These are phyloP conservation scores for Hyaloscypha finlandica DNA, from an alignment of 495 filamentous ascomycete genomes.

Conservation along the genomic window DNA sequence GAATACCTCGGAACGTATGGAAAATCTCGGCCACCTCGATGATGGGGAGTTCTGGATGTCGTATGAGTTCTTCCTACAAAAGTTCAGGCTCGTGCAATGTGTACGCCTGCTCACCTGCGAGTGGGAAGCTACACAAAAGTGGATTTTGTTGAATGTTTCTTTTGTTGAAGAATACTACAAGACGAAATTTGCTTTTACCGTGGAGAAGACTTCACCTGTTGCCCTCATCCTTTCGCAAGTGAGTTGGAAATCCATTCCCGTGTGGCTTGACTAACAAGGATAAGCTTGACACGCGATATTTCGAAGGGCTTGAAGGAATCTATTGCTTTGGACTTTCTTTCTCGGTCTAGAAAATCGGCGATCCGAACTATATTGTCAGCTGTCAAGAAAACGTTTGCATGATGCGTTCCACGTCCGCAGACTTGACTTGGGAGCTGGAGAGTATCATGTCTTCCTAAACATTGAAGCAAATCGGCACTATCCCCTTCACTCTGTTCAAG, in stretches of 20 bases:
- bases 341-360: constrained; percentile 74
- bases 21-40: constrained; percentile 66
- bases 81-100: constrained; percentile 80
- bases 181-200: constrained; percentile 74
- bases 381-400: constrained; percentile 47
- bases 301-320: constrained; percentile 75
- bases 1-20: constrained; percentile 64
- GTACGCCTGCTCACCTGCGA: constrained; percentile 78
- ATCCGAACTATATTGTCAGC: constrained; percentile 81
- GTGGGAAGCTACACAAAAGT: constrained; percentile 82
- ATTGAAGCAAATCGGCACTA: constrained; percentile 62
- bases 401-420: constrained; percentile 74
- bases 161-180: constrained; percentile 85
- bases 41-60: constrained; percentile 74
- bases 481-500: constrained; percentile 57
- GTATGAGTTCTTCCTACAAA: constrained; percentile 80
- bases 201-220: constrained; percentile 66
- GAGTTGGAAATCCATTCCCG: too few relatives aligned
- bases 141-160: constrained; percentile 81
- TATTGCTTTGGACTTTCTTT: constrained; percentile 84
- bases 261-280: too few relatives aligned
- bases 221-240: constrained; percentile 68
- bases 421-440: constrained; percentile 79
- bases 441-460: constrained; percentile 77
- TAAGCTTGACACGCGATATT: constrained; percentile 83